Conservation (phyloP, 306 rosid genomes). For the Crotalaria pallida region DNA sequence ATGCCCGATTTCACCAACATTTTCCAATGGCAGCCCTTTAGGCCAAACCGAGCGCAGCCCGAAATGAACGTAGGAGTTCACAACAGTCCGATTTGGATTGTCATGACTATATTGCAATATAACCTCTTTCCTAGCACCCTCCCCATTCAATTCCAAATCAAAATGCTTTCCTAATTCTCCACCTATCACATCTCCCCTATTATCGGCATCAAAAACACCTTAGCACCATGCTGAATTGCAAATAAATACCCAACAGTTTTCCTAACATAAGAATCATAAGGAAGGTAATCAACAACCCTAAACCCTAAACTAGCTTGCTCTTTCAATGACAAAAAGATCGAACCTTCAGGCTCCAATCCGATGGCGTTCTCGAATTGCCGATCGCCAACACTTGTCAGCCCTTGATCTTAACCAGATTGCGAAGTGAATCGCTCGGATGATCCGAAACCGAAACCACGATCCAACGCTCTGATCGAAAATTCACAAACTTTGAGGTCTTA, state of each 20-base stretch:
- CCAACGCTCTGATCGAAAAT: conserved; percentile 67
- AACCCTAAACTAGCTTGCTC: conserved; percentile 68
- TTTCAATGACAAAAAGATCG: conserved; percentile 76
- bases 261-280: too few relatives aligned
- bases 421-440: conserved; percentile 64
- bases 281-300: too few relatives aligned
- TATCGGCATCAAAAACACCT: conserved; percentile 83
- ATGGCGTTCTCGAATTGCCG: conserved; percentile 71
- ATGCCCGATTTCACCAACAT: conserved; percentile 78
- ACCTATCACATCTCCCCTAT: conserved; percentile 87
- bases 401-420: conserved; percentile 54
- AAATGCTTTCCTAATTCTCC: conserved; percentile 87
- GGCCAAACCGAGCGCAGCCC: conserved; percentile 99
- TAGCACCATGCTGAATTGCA: conserved; percentile 92
- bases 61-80: conserved; percentile 87
- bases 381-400: conserved; percentile 92
- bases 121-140: conserved; percentile 66
- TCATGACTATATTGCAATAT: conserved; percentile 93
- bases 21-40: conserved; percentile 89
- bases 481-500: conserved; percentile 51
- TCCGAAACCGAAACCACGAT: conserved; percentile 58
- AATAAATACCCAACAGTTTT: conserved; percentile 85
- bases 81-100: conserved; percentile 71
- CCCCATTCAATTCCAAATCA: conserved; percentile 80
- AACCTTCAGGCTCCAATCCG: conserved; percentile 88